A percentile compares a stretch with the other conserved stretches of the same genome.
phyloP scores from a whole-genome alignment of 2,329 filamentous ascomycete species.

The Hypoxylon sp. region DNA sequence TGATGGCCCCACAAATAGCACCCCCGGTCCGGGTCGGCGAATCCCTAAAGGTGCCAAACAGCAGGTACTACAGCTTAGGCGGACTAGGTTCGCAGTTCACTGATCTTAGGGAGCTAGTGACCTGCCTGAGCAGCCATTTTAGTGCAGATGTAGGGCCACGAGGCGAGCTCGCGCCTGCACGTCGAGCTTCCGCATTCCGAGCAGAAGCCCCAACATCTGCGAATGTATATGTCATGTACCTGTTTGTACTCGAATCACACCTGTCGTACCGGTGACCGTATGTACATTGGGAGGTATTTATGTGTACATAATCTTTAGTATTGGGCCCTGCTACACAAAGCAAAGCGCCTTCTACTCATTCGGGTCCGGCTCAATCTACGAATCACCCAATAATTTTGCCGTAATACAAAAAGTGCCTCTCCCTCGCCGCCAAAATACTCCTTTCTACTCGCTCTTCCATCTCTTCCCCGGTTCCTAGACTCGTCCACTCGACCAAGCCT shows the following conservation, averaged over 20 bases:
- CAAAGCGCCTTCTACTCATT: slow-evolving; percentile 2
- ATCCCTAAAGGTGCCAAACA: slow-evolving; percentile 23
- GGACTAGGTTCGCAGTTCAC: not conserved
- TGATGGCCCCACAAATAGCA: slow-evolving; percentile 26
- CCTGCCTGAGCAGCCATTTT: slow-evolving; percentile 12
- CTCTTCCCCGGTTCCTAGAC: slow-evolving; percentile 13
- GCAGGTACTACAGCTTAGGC: slow-evolving; percentile 17
- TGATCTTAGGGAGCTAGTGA: slow-evolving; percentile 1
- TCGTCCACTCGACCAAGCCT: slow-evolving; percentile 16
- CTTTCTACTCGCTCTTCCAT: slow-evolving; percentile 17
- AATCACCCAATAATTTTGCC: slow-evolving; percentile 38
- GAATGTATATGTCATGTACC: not conserved
- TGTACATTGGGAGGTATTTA: not conserved
- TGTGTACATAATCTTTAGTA: too few species aligned
- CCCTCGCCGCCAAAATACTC: slow-evolving; percentile 26
- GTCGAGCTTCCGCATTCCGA: not conserved
- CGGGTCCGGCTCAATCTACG: slow-evolving; percentile 18
- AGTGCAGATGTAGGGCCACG: slow-evolving; percentile 23
- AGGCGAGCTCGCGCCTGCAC: not conserved
- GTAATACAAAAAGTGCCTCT: slow-evolving; percentile 41
- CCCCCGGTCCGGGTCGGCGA: slow-evolving; percentile 34
- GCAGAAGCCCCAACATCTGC: not conserved
- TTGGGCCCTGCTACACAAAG: slow-evolving; percentile 23
- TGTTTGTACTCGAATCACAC: slow-evolving; percentile 17
- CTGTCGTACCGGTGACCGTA: slow-evolving; percentile 27